Conservation (phyloP, 1,284 basidiomycete genomes). For the Ustilago loliicola region DNA sequence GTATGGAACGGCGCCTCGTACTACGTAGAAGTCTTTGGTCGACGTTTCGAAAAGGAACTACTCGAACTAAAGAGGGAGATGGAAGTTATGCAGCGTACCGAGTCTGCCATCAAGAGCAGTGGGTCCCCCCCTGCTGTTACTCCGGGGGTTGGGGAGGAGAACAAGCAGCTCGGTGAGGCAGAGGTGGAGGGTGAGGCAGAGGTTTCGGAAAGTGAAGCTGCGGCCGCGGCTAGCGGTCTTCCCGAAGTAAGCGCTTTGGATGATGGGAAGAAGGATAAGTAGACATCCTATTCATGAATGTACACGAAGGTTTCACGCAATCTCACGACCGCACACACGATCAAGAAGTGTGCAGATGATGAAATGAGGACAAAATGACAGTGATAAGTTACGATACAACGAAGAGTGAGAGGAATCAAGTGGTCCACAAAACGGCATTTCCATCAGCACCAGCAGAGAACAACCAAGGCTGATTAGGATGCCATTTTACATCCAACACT, state of each 20-base stretch:
- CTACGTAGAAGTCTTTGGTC: constrained; percentile 75
- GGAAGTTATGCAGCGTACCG: constrained; percentile 33
- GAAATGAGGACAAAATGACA: neutral
- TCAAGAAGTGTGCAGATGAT: neutral
- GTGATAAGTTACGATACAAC: neutral
- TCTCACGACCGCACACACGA: neutral
- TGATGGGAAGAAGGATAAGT: constrained; percentile 30
- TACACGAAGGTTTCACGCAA: neutral
- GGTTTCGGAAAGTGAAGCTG: constrained; percentile 18
- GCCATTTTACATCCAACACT: constrained; percentile 91
- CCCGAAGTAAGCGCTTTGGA: constrained; percentile 9
- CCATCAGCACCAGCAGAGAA: constrained; percentile 94
- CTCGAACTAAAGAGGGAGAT: constrained; percentile 39
- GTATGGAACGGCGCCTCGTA: constrained; percentile 57
- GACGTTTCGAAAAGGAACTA: constrained; percentile 61
- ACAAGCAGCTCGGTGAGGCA: constrained; percentile 7
- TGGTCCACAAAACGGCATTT: constrained; percentile 83
- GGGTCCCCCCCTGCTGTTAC: neutral
- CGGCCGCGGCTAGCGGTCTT: constrained; percentile 30
- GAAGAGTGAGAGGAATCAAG: constrained; percentile 24
- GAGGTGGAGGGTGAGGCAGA: constrained; percentile 5
- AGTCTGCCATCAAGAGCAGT: constrained; percentile 18
- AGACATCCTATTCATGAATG: neutral
- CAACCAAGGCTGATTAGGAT: constrained; percentile 90
- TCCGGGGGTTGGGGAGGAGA: neutral